Evolutionary conservation across 192 early-diverging fungal species (phyloP).

Genomic region (Mortierella claussenii): DNA sequence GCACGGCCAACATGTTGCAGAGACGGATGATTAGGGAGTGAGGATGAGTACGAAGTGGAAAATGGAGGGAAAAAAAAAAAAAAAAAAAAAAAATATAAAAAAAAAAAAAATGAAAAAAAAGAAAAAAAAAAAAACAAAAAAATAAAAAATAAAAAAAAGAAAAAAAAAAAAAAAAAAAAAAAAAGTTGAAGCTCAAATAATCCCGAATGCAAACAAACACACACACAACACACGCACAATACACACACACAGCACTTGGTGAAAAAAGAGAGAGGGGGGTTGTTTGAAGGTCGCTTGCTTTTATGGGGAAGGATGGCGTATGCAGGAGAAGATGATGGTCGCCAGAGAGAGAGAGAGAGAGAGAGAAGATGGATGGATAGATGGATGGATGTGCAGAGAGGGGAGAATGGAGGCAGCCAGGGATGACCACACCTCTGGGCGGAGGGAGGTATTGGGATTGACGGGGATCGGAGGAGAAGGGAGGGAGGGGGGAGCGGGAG

Average conservation of each 20-base stretch:
- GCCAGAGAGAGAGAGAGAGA: not conserved
- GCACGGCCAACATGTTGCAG: constrained; percentile 7
- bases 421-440: not conserved
- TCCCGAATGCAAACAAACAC: constrained; percentile 13
- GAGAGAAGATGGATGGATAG: no score
- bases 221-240: no score
- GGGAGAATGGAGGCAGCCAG: no score
- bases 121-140: not conserved
- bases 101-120: not conserved
- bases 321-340: not conserved
- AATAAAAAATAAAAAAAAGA: no score
- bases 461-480: no score
- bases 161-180: no score
- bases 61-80: constrained; percentile 6
- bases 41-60: not conserved
- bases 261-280: not conserved
- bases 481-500: not conserved
- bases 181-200: not conserved
- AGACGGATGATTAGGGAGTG: not conserved
- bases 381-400: no score
- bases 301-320: not conserved
- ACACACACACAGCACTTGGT: no score
- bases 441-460: no score
- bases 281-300: no score
- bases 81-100: not conserved